These are phyloP conservation scores for Leptographium flavum DNA, from an alignment of 2,329 filamentous ascomycete genomes.

Conservation along the genomic window DNA sequence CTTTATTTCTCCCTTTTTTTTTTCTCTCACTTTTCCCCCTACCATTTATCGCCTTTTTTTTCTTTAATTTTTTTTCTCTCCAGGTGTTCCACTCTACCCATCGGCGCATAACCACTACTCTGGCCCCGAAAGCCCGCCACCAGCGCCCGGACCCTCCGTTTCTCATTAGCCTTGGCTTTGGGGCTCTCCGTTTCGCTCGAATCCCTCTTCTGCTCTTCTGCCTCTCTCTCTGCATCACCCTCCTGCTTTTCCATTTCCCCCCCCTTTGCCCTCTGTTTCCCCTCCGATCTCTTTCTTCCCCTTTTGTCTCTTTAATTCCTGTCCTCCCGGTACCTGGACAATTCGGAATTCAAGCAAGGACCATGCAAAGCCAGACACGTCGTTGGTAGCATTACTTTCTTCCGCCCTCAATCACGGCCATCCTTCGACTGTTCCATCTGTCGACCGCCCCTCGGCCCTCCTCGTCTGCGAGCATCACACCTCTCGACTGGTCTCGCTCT, in stretches of 20 bases:
- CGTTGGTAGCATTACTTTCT: constrained; percentile 1
- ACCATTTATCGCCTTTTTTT: not conserved
- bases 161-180: not conserved
- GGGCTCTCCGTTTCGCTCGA: not conserved
- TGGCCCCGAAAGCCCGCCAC: not conserved
- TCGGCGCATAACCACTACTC: not conserved
- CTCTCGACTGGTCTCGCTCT: not conserved
- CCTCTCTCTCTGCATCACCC: too few species aligned
- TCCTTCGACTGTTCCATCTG: not conserved
- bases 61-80: not conserved
- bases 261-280: not conserved
- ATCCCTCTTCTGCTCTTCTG: not conserved
- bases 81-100: not conserved
- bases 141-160: constrained; percentile 2
- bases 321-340: not conserved
- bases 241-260: not conserved
- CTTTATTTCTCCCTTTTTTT: not conserved
- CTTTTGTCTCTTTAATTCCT: not conserved
- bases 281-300: not conserved
- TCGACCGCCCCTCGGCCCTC: not conserved
- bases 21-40: not conserved
- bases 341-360: not conserved
- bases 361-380: not conserved
- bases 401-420: not conserved
- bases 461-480: not conserved